These are phyloP conservation scores for Salix exigua DNA, from an alignment of 345 rosid genomes.

Conservation along the genomic window DNA sequence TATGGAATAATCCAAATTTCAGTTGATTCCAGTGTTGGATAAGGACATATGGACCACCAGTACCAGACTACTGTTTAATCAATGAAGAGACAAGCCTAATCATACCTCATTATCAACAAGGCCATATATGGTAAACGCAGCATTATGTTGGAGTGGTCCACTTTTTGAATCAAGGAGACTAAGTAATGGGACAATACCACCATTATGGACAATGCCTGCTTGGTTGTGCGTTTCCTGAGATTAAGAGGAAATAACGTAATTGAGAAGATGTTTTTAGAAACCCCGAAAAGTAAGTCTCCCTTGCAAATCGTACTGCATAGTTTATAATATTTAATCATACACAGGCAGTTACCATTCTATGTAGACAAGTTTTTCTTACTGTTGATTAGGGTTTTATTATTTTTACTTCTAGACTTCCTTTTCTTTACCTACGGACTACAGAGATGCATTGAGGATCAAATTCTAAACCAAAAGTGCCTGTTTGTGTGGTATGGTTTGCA, in stretches of 20 bases:
- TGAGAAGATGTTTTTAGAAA: background rate
- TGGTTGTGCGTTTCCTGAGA: conserved; percentile 71
- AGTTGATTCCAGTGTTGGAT: background rate
- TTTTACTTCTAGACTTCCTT: background rate
- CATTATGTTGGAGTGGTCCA: conserved; percentile 67
- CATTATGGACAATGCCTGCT: conserved; percentile 72
- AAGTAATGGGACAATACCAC: conserved; percentile 56
- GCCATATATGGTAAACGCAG: conserved; percentile 69
- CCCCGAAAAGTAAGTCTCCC: background rate
- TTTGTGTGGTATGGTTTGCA: background rate
- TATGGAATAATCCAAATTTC: conserved; percentile 6
- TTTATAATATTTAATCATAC: background rate
- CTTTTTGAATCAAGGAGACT: conserved; percentile 55
- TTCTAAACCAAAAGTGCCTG: background rate
- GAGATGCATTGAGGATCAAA: background rate
- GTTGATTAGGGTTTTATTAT: background rate
- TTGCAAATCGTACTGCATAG: background rate
- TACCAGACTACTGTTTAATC: background rate
- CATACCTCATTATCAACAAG: conserved; percentile 77
- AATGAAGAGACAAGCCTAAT: background rate
- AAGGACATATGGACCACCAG: background rate
- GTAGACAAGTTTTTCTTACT: background rate
- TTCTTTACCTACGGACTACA: background rate
- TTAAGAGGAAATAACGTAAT: background rate
- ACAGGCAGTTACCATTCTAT: background rate